Evolutionary conservation across 495 filamentous ascomycete species (phyloP).

Genomic region (Penicillium mononematosum): DNA sequence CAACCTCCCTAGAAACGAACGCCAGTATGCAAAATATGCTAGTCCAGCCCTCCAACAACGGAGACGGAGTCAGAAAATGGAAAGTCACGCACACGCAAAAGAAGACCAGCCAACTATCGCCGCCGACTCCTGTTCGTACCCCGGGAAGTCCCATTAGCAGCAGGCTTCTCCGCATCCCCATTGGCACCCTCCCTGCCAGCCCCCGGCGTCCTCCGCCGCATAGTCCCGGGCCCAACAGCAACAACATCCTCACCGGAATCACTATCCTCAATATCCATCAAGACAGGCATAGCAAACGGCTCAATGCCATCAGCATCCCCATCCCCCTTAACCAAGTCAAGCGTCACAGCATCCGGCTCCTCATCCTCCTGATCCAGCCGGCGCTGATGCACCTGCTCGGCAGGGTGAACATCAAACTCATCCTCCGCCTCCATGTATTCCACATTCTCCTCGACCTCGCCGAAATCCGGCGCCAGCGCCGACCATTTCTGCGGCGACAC

Average conservation of each 20-base stretch:
- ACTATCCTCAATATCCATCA: slow-evolving; percentile 73
- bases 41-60: background rate
- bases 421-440: slow-evolving; percentile 95
- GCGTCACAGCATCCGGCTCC: slow-evolving; percentile 79
- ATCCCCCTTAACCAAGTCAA: slow-evolving; percentile 62
- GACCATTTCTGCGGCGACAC: slow-evolving; percentile 93
- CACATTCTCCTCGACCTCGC: slow-evolving; percentile 95
- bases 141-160: background rate
- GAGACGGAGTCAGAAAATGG: background rate
- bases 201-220: slow-evolving; percentile 71
- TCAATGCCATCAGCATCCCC: slow-evolving; percentile 48
- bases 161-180: slow-evolving; percentile 11
- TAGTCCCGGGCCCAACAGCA: slow-evolving; percentile 77
- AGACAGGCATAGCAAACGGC: slow-evolving; percentile 80
- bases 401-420: slow-evolving; percentile 96
- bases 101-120: background rate
- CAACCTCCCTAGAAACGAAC: background rate
- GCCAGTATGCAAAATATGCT: slow-evolving; percentile 1
- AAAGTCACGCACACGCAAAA: background rate
- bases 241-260: slow-evolving; percentile 88
- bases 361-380: slow-evolving; percentile 86
- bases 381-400: slow-evolving; percentile 90
- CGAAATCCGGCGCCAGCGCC: slow-evolving; percentile 93
- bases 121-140: slow-evolving; percentile 5
- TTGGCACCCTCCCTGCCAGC: slow-evolving; percentile 47